Percentiles rank a stretch among this genome's conserved stretches.
Conservation (phyloP, 1,139 yeast genomes). For the Candida sp. region DNA sequence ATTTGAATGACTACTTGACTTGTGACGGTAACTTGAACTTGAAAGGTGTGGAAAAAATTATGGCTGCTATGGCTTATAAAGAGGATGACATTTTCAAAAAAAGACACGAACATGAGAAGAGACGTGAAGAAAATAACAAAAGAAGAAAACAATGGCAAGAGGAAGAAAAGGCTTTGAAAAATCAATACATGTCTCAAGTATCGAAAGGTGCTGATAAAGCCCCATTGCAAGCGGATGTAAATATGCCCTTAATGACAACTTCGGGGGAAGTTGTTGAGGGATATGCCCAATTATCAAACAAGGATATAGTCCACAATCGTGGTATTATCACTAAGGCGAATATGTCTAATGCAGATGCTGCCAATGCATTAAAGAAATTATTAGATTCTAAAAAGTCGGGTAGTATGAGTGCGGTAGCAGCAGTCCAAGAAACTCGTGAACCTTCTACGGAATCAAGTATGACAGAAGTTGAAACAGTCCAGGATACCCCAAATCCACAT, state of each 20-base stretch:
- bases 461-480: slow-evolving; percentile 18
- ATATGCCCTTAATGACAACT: slow-evolving; percentile 73
- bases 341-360: slow-evolving; percentile 70
- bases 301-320: slow-evolving; percentile 68
- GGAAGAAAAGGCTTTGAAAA: slow-evolving; percentile 34
- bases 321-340: slow-evolving; percentile 72
- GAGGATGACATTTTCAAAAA: slow-evolving; percentile 80
- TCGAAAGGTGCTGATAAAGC: slow-evolving; percentile 75
- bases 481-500: slow-evolving; percentile 1
- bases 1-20: slow-evolving; percentile 74
- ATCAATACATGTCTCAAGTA: slow-evolving; percentile 32
- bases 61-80: slow-evolving; percentile 62
- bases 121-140: slow-evolving; percentile 61
- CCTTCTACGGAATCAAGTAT: slow-evolving; percentile 13
- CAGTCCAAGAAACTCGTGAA: slow-evolving; percentile 28
- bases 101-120: slow-evolving; percentile 63
- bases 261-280: slow-evolving; percentile 68
- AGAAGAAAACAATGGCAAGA: slow-evolving; percentile 51
- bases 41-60: slow-evolving; percentile 68
- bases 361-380: slow-evolving; percentile 56
- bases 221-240: slow-evolving; percentile 67
- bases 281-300: slow-evolving; percentile 59
- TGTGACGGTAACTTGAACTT: slow-evolving; percentile 84
- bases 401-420: slow-evolving; percentile 35
- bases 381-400: slow-evolving; percentile 24